Conservation (phyloP, 306 rosid species). For the Senna tora region DNA sequence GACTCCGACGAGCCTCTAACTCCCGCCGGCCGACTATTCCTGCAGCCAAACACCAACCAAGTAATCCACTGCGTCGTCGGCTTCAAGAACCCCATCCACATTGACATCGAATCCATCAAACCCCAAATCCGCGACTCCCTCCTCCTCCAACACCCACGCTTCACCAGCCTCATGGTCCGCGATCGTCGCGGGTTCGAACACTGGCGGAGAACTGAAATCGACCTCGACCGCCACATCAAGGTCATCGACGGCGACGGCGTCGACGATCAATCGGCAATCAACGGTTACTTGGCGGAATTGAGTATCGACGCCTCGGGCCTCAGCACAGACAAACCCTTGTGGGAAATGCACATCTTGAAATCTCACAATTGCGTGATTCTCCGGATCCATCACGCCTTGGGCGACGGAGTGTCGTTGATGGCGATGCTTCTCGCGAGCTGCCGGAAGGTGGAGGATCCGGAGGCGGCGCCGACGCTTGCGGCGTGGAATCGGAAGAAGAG, state of each 20-base stretch:
- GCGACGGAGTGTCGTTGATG: slow-evolving; percentile 87
- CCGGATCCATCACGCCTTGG: slow-evolving; percentile 78
- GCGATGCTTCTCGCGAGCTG: slow-evolving; percentile 70
- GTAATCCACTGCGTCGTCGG: slow-evolving; percentile 70
- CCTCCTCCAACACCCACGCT: slow-evolving; percentile 64
- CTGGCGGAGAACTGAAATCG: slow-evolving; percentile 71
- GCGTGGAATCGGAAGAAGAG: slow-evolving; percentile 9
- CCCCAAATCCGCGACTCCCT: slow-evolving; percentile 43
- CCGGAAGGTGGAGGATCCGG: slow-evolving; percentile 46
- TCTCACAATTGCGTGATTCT: slow-evolving; percentile 64
- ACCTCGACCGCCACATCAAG: slow-evolving; percentile 56
- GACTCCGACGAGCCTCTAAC: slow-evolving; percentile 64
- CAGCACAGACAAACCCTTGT: slow-evolving; percentile 67
- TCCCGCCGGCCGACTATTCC: slow-evolving; percentile 76
- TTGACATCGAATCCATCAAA: slow-evolving; percentile 50
- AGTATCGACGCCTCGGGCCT: slow-evolving; percentile 38
- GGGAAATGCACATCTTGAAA: slow-evolving; percentile 76
- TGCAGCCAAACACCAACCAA: slow-evolving; percentile 64
- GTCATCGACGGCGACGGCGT: slow-evolving; percentile 8
- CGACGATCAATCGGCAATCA: slow-evolving; percentile 49
- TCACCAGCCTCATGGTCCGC: slow-evolving; percentile 70
- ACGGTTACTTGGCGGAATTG: slow-evolving; percentile 61
- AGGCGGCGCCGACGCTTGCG: slow-evolving; percentile 45
- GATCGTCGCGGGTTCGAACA: slow-evolving; percentile 61
- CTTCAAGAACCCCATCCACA: slow-evolving; percentile 48